phyloP scores from a whole-genome alignment of 768 basidiomycete genomes.

The Lepiota brunneoincarnata region DNA sequence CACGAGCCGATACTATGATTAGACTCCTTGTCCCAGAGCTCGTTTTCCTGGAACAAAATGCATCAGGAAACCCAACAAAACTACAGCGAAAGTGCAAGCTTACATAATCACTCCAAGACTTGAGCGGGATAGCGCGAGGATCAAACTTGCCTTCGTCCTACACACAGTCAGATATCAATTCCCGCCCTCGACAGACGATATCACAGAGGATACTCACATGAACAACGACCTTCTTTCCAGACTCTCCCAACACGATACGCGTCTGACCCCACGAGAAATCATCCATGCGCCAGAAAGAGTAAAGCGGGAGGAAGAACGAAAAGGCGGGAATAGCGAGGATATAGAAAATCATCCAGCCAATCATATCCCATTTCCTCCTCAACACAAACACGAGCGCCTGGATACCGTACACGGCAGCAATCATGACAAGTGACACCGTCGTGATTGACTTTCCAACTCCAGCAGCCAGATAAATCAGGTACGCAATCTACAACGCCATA shows the following conservation, averaged over 20 bases:
- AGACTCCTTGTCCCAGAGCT: slow-evolving; percentile 96
- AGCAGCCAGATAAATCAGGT: slow-evolving; percentile 80
- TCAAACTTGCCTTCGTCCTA: slow-evolving; percentile 99
- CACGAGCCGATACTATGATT: slow-evolving; percentile 94
- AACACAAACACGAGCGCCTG: slow-evolving; percentile 91
- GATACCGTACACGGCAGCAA: slow-evolving; percentile 91
- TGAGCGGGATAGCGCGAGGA: slow-evolving; percentile 87
- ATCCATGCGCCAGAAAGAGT: slow-evolving; percentile 98
- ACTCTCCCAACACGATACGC: slow-evolving; percentile 89
- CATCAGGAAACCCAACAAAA: not conserved
- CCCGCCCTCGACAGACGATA: not conserved
- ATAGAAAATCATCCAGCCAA: slow-evolving; percentile 97
- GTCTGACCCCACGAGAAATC: slow-evolving; percentile 97
- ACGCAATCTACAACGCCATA: slow-evolving; percentile 60
- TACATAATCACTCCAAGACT: slow-evolving; percentile 96
- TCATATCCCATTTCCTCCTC: slow-evolving; percentile 97
- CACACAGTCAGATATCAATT: slow-evolving; percentile 11
- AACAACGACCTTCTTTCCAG: slow-evolving; percentile 92
- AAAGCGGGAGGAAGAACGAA: slow-evolving; percentile 89
- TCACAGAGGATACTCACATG: slow-evolving; percentile 57
- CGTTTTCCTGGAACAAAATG: slow-evolving; percentile 65
- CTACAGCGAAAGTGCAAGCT: slow-evolving; percentile 24
- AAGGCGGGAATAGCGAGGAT: slow-evolving; percentile 92
- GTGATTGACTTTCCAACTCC: slow-evolving; percentile 69
- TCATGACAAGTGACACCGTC: slow-evolving; percentile 83